A percentile compares a stretch with the other conserved stretches of the same genome.
Conservation (phyloP, 2,329 filamentous ascomycete genomes). For the Exophiala sideris region DNA sequence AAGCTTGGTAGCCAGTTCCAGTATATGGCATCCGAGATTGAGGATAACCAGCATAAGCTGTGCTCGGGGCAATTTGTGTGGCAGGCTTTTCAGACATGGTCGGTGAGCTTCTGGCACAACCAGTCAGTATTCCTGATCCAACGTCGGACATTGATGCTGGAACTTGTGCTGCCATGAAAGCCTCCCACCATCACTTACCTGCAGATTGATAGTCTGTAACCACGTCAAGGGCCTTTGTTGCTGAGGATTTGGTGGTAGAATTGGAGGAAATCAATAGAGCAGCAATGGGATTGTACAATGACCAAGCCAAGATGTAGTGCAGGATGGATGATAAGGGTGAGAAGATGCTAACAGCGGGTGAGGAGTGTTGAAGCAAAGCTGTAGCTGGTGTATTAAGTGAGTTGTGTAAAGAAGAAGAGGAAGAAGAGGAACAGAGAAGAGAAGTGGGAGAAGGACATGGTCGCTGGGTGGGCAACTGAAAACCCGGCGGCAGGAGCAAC, state of each 20-base stretch:
- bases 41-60: constrained; percentile 20
- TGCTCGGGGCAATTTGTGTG: constrained; percentile 16
- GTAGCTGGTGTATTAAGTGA: constrained; percentile 23
- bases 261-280: constrained; percentile 24
- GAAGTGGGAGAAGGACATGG: constrained; percentile 6
- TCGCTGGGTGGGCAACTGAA: neutral
- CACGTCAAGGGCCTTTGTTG: constrained; percentile 4
- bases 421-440: constrained; percentile 10
- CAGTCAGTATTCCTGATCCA: constrained; percentile 1
- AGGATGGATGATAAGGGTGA: constrained; percentile 28
- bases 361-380: constrained; percentile 24
- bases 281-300: constrained; percentile 28
- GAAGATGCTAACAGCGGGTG: constrained; percentile 27
- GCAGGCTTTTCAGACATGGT: constrained; percentile 24
- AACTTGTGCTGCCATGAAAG: neutral
- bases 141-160: neutral
- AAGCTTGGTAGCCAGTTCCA: constrained; percentile 17
- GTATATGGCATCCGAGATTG: constrained; percentile 20
- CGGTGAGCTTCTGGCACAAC: neutral
- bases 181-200: constrained; percentile 5
- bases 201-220: constrained; percentile 4
- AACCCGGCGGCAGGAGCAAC: constrained; percentile 11
- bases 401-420: constrained; percentile 16
- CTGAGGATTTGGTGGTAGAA: constrained; percentile 20
- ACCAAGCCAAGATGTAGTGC: constrained; percentile 30